Evolutionary conservation across 2,329 filamentous ascomycete genomes (phyloP), one percentile per base, ranked within the genome.

Genomic region (Phialocephala subalpina): DNA sequence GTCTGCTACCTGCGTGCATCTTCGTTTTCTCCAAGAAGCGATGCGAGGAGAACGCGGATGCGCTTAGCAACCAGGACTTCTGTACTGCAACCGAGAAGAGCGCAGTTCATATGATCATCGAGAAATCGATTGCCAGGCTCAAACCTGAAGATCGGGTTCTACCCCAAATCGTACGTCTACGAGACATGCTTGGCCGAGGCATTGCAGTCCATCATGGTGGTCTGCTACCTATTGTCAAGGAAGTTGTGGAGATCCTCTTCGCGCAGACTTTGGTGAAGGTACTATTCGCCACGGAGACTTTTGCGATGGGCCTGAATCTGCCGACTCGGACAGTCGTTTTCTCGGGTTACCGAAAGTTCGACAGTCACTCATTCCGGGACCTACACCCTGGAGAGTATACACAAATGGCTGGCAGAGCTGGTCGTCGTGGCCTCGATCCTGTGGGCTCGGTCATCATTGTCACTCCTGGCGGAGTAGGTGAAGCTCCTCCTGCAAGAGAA

Each of bases 11-110:
- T 0, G 93, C 92, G 9, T 98, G 95, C 77, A 97, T 99, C 71
- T 99, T 99, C 76, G 95, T 99, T 63, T 99, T 99, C 79, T 99
- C 96, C 2, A 99, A 98, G 82, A 97, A 96, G 79, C 86, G 96
- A 60, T 98, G 96, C 74, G 96, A 99, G 78, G 94, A 98, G 76
- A 99, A 98, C 77, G 96, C 96, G 0, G 93, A 97, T 77, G 95
- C 96, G 0, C 83, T 99, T 25, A 95, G 92, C 68, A 98, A 97
- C 75, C 90, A 97, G 71, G 96, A 99, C 76, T 98, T 97, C 75
- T 97, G 92, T 77, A 97, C 92, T 6, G 93, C 94, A 0, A 86
- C 90, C 2, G 96, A 99, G 80, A 98, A 97, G 85, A 99, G 96
- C 73, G 90, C 93, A 55, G 97, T 97, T 65, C 95, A 99, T 77